Conservation (phyloP, 2,329 filamentous ascomycete genomes). For the Fusarium equiseti region DNA sequence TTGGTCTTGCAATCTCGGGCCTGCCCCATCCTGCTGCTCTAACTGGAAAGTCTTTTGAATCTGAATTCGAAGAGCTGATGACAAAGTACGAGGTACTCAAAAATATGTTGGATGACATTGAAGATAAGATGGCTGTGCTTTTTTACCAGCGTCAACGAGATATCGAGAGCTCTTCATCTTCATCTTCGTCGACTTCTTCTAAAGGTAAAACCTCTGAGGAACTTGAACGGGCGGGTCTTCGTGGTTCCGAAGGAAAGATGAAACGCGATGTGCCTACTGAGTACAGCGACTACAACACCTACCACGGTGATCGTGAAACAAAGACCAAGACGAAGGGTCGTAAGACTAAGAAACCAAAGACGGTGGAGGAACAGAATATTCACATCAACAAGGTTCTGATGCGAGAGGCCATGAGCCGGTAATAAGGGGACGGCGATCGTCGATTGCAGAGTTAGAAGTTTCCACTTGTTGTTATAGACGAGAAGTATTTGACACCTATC, state of each 20-base stretch:
- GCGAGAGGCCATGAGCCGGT: neutral
- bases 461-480: neutral
- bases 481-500: neutral
- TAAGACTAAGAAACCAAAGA: neutral
- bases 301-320: fast-evolving
- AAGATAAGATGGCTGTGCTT: neutral
- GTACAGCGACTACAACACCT: too few species aligned
- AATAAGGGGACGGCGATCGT: neutral
- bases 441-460: neutral
- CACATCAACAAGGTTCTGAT: slow-evolving; percentile 23
- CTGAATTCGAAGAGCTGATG: neutral
- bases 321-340: neutral
- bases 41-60: neutral
- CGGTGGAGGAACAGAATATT: slow-evolving; percentile 8
- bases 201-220: neutral
- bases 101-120: neutral
- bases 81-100: neutral
- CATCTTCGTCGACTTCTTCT: neutral
- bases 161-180: fast-evolving
- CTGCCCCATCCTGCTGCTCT: too few species aligned
- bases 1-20: neutral
- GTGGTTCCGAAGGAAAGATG: neutral
- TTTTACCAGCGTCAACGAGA: neutral
- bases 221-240: fast-evolving
- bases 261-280: neutral